Base-by-base conservation (phyloP, 768 basidiomycete species). In the Termitomyces sp. region DNA sequence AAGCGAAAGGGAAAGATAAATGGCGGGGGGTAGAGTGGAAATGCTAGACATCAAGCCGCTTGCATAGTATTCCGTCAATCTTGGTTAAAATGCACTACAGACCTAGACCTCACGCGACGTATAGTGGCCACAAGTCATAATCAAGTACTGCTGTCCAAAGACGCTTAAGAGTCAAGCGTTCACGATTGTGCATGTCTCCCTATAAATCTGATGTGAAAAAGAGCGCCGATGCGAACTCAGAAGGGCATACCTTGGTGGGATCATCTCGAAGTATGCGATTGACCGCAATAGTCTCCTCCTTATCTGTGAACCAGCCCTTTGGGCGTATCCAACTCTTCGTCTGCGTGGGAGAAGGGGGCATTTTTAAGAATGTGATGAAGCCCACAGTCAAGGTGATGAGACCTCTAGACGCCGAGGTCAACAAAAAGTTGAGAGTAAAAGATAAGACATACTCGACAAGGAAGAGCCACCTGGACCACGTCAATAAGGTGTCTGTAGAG, bases 131-230 rank as follows among this genome's bases (percentile, higher is more conserved):
- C 10, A 86, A 66, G 60, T 85, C 84, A 52, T 79, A 86, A 62
- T 88, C 85, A 35, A 74, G 76, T 6, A 84, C 48, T 0, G 83
- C 80, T 7, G 66, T 68, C 78, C 81, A 85, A 4, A 86, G 63
- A 6, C 78, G 71, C 59, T 70, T 73, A 5, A 75, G 33, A 0
- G 78, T 72, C 12, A 88, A 61, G 0, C 79, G 83, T 66, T 88
- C 79, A 39, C 86, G 80, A 56, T 88, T 88, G 66, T 86, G 85
- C 86, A 88, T 85, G 54, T 84, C 83, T 1, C 79, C 79, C 77
- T 81, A 40, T 20, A 15, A 41, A 20, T 23, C 5, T n/a, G n/a
- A 25, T 23, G 7, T 20, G 41, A 16, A n/a, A n/a, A 18, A 44
- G 16, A 23, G 29, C n/a, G 15, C 0, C 20, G 11, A 9, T 35